Percentiles rank a stretch among this genome's conserved stretches.
Evolutionary conservation across 371 early-diverging fungal genomes (phyloP).

Genomic region (Edhazardia aedis): DNA sequence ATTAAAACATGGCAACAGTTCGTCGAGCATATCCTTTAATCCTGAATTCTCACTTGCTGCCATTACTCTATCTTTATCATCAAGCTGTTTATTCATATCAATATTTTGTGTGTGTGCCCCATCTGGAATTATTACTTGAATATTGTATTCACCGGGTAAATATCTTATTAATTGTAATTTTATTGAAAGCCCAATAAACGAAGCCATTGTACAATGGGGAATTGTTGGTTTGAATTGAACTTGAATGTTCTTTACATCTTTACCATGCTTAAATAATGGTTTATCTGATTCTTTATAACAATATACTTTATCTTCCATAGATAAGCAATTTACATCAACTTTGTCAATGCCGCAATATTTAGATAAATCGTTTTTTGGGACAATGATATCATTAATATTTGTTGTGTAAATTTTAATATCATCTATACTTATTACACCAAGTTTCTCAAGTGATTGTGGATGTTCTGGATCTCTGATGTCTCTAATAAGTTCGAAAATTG

Average conservation of each 20-base stretch:
- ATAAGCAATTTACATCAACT: conserved; percentile 61
- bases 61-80: conserved; percentile 92
- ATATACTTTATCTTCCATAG: conserved; percentile 15
- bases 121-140: conserved; percentile 52
- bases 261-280: conserved; percentile 50
- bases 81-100: conserved; percentile 80
- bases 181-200: conserved; percentile 85
- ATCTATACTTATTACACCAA: conserved; percentile 44
- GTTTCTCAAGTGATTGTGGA: conserved; percentile 47
- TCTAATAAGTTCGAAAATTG: conserved; percentile 59
- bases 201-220: conserved; percentile 97
- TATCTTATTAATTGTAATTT: conserved; percentile 64
- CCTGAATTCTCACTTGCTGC: conserved; percentile 74
- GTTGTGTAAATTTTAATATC: conserved; percentile 13
- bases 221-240: conserved; percentile 70
- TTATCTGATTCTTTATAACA: too few relatives aligned
- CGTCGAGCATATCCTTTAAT: conserved; percentile 20
- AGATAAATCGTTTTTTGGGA: neutral
- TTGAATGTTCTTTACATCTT: conserved; percentile 41
- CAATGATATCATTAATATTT: neutral
- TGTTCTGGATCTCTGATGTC: conserved; percentile 95
- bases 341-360: conserved; percentile 70
- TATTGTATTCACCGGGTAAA: conserved; percentile 65
- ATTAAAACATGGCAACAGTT: neutral
- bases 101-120: conserved; percentile 80